These are phyloP conservation scores for Andrographis paniculata DNA, from an alignment of 305 asterid species.

Conservation along the genomic window DNA sequence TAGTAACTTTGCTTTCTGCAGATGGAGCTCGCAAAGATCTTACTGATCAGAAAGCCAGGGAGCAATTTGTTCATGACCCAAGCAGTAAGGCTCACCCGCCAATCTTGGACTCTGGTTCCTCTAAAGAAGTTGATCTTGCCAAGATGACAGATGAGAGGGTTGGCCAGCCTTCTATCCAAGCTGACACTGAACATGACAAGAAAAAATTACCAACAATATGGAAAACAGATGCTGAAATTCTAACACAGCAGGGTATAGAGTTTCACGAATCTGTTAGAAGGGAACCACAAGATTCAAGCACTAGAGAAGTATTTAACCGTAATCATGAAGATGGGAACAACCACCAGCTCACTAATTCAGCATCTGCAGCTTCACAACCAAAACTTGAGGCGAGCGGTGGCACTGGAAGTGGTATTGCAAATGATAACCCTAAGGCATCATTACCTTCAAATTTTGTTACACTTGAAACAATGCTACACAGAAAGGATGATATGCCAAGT, in stretches of 20 bases:
- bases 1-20: slow-evolving; percentile 33
- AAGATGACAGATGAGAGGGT: slow-evolving; percentile 44
- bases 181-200: slow-evolving; percentile 54
- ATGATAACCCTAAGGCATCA: slow-evolving; percentile 33
- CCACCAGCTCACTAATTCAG: slow-evolving; percentile 31
- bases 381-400: slow-evolving; percentile 39
- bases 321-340: slow-evolving; percentile 41
- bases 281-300: slow-evolving; percentile 41
- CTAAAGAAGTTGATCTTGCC: slow-evolving; percentile 44
- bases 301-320: slow-evolving; percentile 30
- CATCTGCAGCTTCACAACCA: slow-evolving; percentile 41
- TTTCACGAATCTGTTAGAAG: slow-evolving; percentile 43
- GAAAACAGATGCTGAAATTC: slow-evolving; percentile 37
- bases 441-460: slow-evolving; percentile 30
- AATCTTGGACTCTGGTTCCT: slow-evolving; percentile 30
- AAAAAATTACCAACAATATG: slow-evolving; percentile 37
- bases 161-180: slow-evolving; percentile 27
- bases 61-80: slow-evolving; percentile 50
- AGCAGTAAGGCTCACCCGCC: slow-evolving; percentile 34
- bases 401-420: slow-evolving; percentile 39
- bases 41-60: slow-evolving; percentile 73
- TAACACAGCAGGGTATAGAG: slow-evolving; percentile 43
- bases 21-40: slow-evolving; percentile 71
- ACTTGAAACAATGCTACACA: slow-evolving; percentile 35
- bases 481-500: slow-evolving; percentile 38